phyloP scores from a whole-genome alignment of 768 basidiomycete genomes.

The Mycena rebaudengoi region DNA sequence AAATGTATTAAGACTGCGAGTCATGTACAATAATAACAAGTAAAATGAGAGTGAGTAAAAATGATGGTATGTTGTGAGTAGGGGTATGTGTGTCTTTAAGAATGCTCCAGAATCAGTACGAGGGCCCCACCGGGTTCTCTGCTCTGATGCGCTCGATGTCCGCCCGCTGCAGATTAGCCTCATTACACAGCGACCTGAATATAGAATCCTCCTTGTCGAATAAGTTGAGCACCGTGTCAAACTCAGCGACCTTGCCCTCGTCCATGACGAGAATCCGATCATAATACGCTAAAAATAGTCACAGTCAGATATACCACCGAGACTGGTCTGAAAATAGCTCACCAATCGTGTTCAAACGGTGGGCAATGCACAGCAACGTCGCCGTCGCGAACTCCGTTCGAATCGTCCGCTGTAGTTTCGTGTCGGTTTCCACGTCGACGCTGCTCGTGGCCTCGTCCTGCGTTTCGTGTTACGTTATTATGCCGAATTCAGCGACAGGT shows the following conservation, averaged over 20 bases:
- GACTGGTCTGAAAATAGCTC: slow-evolving; percentile 5
- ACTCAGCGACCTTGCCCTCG: slow-evolving; percentile 72
- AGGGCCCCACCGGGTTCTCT: too few species aligned
- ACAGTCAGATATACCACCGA: background rate
- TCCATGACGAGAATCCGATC: slow-evolving; percentile 81
- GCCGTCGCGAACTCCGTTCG: slow-evolving; percentile 64
- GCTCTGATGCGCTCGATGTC: slow-evolving; percentile 64
- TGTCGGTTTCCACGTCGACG: slow-evolving; percentile 70
- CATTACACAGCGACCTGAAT: slow-evolving; percentile 75
- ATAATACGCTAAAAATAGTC: slow-evolving; percentile 57
- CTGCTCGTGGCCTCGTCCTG: slow-evolving; percentile 72
- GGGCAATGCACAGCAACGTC: slow-evolving; percentile 65
- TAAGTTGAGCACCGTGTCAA: slow-evolving; percentile 75
- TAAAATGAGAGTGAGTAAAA: too few species aligned
- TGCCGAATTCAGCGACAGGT: background rate
- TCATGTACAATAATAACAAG: too few species aligned
- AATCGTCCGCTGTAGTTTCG: slow-evolving; percentile 71
- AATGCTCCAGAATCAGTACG: too few species aligned
- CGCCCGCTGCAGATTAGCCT: slow-evolving; percentile 62
- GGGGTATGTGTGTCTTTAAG: too few species aligned
- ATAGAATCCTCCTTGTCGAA: slow-evolving; percentile 69
- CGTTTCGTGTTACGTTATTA: background rate
- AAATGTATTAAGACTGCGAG: too few species aligned
- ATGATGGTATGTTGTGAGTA: too few species aligned
- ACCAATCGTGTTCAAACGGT: slow-evolving; percentile 67